Base-by-base conservation (phyloP, 331 rosid genomes). In the Quercus lobata region DNA sequence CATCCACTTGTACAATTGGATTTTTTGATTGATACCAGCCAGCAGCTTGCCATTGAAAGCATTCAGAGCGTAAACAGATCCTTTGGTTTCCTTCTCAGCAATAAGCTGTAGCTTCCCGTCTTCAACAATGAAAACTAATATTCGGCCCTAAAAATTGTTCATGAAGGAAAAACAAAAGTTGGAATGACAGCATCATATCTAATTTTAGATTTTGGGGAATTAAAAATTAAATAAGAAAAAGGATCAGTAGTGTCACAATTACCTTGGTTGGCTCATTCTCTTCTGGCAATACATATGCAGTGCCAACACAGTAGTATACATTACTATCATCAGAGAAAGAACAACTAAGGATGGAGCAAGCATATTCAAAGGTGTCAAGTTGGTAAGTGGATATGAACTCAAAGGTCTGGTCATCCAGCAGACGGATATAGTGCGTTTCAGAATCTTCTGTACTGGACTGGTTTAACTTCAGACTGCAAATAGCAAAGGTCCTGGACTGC, bases 31-130 rank as follows among this genome's bases (percentile, higher is more conserved):
- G 78, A 94, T 94, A 65, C 91, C 97, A 74, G 98, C 98, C 68
- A 94, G 94, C 71, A 94, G 56, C 84, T 94, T 94, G 49, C 98
- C 98, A 49, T 94, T 92, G 77, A 94, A 94, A 4, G 98, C 93
- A 73, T 91, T 94, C 86, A 94, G 78, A 58, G 94, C 83, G 77
- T 92, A 92, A 80, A 94, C 98, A 74, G 98, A 85, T 62, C 98
- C 98, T 82, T 94, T 94, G 9, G 97, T 94, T 86, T 94, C 98
- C 82, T 94, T 94, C 89, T 94, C 98, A 3, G 97, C 93, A 54
- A 94, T 85, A 58, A 94, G 92, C 78, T 89, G 97, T 76, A 92
- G 89, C 87, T 91, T 92, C 79, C 98, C 97, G 61, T 94, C 98
- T 88, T 94, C 97, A 61, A 94, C 98, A 22, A 83, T 53, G 82